phyloP scores from a whole-genome alignment of 768 basidiomycete genomes.

The Boletus rubescentipes region DNA sequence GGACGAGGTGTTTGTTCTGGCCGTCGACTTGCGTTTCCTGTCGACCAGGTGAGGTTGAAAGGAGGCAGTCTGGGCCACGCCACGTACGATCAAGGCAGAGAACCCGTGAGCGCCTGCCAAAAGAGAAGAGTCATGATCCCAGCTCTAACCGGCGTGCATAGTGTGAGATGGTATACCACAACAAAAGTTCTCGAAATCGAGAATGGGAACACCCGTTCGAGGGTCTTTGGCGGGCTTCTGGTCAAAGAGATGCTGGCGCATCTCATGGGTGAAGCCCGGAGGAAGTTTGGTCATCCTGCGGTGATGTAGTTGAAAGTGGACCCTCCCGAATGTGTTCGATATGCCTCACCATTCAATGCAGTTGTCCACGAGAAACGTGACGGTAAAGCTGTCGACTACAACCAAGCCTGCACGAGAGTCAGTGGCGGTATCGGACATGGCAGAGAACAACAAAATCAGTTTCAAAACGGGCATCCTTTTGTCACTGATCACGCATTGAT shows the following conservation, averaged over 20 bases:
- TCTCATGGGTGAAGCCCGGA: constrained; percentile 72
- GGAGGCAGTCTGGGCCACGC: neutral
- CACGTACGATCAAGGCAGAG: constrained; percentile 70
- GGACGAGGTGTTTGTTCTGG: constrained; percentile 46
- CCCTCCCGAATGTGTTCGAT: neutral
- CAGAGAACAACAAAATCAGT: neutral
- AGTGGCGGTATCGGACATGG: constrained; percentile 11
- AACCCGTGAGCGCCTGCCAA: constrained; percentile 77
- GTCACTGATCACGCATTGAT: neutral
- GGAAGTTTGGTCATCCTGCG: constrained; percentile 78
- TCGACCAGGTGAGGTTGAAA: neutral
- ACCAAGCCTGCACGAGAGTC: constrained; percentile 21
- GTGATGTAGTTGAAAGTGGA: neutral
- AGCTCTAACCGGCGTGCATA: neutral
- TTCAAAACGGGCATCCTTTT: neutral
- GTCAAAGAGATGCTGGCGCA: constrained; percentile 59
- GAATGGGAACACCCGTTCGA: constrained; percentile 55
- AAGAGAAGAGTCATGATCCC: neutral
- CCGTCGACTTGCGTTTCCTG: constrained; percentile 60
- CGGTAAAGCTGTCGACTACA: constrained; percentile 38
- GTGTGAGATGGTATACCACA: constrained; percentile 45
- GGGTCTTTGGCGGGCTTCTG: constrained; percentile 43
- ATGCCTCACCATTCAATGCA: constrained; percentile 72
- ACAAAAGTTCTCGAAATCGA: constrained; percentile 73
- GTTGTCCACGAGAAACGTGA: constrained; percentile 77